Percentiles rank a stretch among this genome's conserved stretches.
Conservation (phyloP, 176 grass and related monocot genomes). For the Musa beccarii region DNA sequence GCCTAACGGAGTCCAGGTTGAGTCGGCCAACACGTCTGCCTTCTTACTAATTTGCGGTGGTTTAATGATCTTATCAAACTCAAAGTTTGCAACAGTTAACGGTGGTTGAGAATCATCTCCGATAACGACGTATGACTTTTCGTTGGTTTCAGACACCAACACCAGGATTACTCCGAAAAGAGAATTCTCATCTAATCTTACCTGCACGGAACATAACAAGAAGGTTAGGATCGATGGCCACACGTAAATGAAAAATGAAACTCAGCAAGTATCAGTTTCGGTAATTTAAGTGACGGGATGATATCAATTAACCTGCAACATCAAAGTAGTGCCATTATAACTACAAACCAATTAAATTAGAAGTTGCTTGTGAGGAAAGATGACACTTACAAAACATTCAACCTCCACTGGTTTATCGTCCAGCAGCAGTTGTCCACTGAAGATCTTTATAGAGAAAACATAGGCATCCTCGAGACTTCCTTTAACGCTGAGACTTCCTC, state of each 20-base stretch:
- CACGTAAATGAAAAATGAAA: no score
- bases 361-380: background rate
- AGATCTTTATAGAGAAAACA: conserved; percentile 50
- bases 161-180: conserved; percentile 48
- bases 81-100: conserved; percentile 28
- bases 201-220: conserved; percentile 32
- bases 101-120: conserved; percentile 29
- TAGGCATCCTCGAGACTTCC: conserved; percentile 43
- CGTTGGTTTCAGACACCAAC: conserved; percentile 36
- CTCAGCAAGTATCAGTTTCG: no score
- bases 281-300: no score
- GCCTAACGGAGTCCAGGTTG: conserved; percentile 41
- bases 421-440: conserved; percentile 47
- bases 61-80: conserved; percentile 36
- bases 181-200: conserved; percentile 41
- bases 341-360: background rate
- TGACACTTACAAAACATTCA: conserved; percentile 67
- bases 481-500: conserved; percentile 48
- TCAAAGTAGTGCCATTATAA: background rate
- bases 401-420: conserved; percentile 42
- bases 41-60: conserved; percentile 22
- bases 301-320: no score
- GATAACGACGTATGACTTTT: conserved; percentile 38
- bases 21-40: conserved; percentile 6
- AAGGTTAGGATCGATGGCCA: background rate